phyloP scores from a whole-genome alignment of 176 grass and related monocot species.

The Oryza brachyantha region DNA sequence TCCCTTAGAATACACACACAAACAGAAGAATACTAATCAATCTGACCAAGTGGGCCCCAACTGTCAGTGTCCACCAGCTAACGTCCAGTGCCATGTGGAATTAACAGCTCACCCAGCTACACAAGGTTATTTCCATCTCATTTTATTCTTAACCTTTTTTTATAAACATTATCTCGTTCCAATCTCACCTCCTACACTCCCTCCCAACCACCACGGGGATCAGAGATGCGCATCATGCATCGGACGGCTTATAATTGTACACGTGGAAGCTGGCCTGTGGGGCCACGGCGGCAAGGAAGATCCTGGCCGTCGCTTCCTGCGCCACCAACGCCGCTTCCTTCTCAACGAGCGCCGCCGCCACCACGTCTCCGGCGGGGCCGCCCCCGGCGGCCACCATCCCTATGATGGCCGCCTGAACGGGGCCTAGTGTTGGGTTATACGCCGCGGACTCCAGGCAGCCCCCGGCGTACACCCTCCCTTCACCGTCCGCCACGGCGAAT shows the following conservation, averaged over 20 bases:
- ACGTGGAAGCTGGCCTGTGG: slow-evolving; percentile 64
- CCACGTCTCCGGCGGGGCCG: slow-evolving; percentile 25
- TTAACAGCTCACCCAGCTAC: slow-evolving; percentile 31
- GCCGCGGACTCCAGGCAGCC: slow-evolving; percentile 75
- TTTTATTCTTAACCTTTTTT: slow-evolving; percentile 39
- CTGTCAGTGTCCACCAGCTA: slow-evolving; percentile 1
- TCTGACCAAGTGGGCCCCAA: neutral
- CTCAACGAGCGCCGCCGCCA: slow-evolving; percentile 84
- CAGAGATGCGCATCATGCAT: slow-evolving; percentile 34
- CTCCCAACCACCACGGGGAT: neutral
- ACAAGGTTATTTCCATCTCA: slow-evolving; percentile 8
- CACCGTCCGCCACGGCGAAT: slow-evolving; percentile 69
- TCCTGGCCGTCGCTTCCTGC: slow-evolving; percentile 72
- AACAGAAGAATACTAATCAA: slow-evolving; percentile 10
- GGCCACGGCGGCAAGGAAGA: slow-evolving; percentile 71
- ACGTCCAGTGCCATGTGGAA: slow-evolving; percentile 18
- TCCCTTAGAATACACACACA: neutral
- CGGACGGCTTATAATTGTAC: slow-evolving; percentile 68
- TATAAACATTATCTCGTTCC: slow-evolving; percentile 46
- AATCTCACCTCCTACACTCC: slow-evolving; percentile 17
- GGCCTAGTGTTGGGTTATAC: slow-evolving; percentile 90
- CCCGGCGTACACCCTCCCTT: slow-evolving; percentile 66
- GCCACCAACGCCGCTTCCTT: slow-evolving; percentile 53
- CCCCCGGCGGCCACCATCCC: slow-evolving; percentile 48
- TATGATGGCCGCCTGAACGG: slow-evolving; percentile 81